These are phyloP conservation scores for Endotrypanum monterogeii DNA, from an alignment of 208 protist genomes.

Conservation along the genomic window DNA sequence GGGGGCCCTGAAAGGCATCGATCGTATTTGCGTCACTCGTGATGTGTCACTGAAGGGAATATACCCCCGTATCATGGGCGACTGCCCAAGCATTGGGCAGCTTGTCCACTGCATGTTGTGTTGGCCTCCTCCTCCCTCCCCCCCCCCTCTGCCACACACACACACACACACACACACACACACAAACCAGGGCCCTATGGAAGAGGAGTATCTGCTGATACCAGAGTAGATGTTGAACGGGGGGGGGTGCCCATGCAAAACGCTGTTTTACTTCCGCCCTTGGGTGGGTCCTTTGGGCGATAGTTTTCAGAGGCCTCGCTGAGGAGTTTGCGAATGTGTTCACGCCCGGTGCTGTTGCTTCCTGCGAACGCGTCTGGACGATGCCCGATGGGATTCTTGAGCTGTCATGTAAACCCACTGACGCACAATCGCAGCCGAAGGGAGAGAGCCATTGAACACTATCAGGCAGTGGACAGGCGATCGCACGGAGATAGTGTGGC, in stretches of 20 bases:
- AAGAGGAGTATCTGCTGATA: neutral
- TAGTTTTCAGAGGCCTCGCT: no score
- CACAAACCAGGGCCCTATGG: neutral
- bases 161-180: no score
- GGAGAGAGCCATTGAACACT: no score
- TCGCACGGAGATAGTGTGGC: neutral
- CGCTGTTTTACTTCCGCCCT: neutral
- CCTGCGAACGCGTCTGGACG: neutral
- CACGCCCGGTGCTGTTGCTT: neutral
- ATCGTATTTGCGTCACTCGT: no score
- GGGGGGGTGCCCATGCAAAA: neutral
- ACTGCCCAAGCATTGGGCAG: no score
- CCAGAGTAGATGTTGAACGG: neutral
- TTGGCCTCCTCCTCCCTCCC: no score
- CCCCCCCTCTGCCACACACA: no score
- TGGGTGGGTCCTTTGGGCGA: no score
- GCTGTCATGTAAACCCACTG: constrained; percentile 1
- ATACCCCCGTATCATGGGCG: no score
- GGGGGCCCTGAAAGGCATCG: no score
- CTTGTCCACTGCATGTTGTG: no score
- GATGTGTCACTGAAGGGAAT: no score
- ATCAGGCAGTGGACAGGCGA: neutral
- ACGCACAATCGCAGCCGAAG: neutral
- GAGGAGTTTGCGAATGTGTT: neutral
- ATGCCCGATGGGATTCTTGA: neutral